Percentiles rank a stretch among this genome's conserved stretches.
phyloP scores from a whole-genome alignment of 139 green algal species.

The Coelastrella sp. region DNA sequence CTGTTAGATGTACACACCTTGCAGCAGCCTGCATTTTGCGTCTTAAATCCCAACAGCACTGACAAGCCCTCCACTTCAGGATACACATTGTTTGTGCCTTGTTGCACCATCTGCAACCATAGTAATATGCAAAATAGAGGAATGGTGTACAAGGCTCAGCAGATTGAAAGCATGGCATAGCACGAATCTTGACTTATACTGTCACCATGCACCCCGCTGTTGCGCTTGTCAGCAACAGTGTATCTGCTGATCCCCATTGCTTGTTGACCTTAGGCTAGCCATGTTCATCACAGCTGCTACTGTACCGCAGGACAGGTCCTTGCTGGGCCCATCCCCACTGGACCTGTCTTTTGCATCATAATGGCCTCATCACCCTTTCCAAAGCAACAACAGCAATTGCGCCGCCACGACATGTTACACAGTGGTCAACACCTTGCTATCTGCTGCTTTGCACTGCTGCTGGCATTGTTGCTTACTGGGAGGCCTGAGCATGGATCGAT shows the following conservation, averaged over 20 bases:
- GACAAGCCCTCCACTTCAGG: conserved; percentile 87
- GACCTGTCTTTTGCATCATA: no score
- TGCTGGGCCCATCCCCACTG: no score
- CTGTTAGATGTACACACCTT: conserved; percentile 54
- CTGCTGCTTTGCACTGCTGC: neutral
- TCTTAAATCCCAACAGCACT: conserved; percentile 64
- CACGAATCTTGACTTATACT: neutral
- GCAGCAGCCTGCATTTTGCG: conserved; percentile 72
- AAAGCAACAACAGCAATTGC: no score
- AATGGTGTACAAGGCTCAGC: neutral
- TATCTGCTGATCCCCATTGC: no score
- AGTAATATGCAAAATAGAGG: neutral
- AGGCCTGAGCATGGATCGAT: conserved; percentile 97
- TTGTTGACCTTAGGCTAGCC: no score
- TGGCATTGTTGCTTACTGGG: conserved; percentile 60
- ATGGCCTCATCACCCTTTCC: no score
- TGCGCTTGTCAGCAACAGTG: no score
- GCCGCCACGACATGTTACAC: no score
- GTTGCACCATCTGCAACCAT: conserved; percentile 83
- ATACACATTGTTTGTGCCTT: conserved; percentile 77
- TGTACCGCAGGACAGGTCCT: no score
- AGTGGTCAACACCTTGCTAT: neutral
- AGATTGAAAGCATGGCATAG: neutral
- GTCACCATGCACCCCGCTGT: no score
- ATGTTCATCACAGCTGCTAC: no score